Base-by-base conservation (phyloP, 495 filamentous ascomycete genomes). In the Cenococcum geophilum region DNA sequence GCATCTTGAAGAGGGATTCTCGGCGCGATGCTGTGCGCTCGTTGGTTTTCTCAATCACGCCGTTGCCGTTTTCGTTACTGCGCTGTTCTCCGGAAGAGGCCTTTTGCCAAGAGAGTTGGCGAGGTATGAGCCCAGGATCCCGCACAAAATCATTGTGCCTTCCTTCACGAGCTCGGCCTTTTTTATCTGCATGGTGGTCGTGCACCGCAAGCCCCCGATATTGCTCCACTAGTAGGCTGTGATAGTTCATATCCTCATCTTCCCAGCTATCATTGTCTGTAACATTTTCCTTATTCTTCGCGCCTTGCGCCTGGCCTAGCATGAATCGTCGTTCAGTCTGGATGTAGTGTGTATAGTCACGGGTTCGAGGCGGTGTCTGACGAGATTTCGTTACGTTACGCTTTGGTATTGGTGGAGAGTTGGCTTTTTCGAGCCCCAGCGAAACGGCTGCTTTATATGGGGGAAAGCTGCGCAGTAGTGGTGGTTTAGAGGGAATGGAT, bases 211-310 rank as follows among this genome's bases (percentile, higher is more conserved):
- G 49, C 45, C 61, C 65, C 12, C 59, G 61, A 49, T 68, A 68
- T 54, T 64, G 65, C n/a, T 68, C 65, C 0, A 45, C 55, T 6
- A 68, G 36, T 12, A 64, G 49, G 22, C 63, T 45, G 36, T 68
- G 65, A 47, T 68, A 68, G 21, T 68, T 47, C 65, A 64, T 61
- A 1, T 64, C 61, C 12, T 55, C 21, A 47, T 58, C 61, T 34
- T 61, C 65, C 57, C 53, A 68, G 53, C 50, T 55, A 42, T 64
- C 61, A 20, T 60, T 60, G 9, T 47, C 57, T 32, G 63, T 27
- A 43, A 51, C 35, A 45, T 14, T 45, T 18, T 34, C 50, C 5
- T 43, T 56, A 36, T 61, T 57, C 23, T 59, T 63, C 12, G 6
- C 3, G 14, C 21, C 20, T 23, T n/a, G 21, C 2, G 11, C 1